Evolutionary conservation across 2,329 filamentous ascomycete genomes (phyloP).

Genomic region (Macrophomina phaseolina): DNA sequence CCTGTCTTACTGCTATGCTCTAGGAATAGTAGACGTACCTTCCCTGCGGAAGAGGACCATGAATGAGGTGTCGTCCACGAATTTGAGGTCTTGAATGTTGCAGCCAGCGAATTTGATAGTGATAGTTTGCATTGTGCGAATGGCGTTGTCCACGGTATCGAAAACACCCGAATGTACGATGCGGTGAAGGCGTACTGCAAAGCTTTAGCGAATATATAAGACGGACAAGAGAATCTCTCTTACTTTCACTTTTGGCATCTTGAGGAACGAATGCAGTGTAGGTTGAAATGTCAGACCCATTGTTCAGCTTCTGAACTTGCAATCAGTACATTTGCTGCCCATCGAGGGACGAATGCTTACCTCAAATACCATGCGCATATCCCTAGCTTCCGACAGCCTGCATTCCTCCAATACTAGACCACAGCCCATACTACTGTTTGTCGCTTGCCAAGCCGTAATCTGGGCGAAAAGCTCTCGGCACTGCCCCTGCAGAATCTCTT

Average conservation of each 20-base stretch:
- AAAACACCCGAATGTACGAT: conserved; percentile 46
- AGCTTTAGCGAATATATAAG: conserved; percentile 21
- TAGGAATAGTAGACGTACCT: conserved; percentile 37
- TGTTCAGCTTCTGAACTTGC: conserved; percentile 15
- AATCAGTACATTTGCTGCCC: conserved; percentile 3
- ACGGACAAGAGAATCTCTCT: not conserved
- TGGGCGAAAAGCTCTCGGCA: conserved; percentile 42
- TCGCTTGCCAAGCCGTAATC: conserved; percentile 52
- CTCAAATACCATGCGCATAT: conserved; percentile 64
- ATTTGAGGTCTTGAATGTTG: conserved; percentile 68
- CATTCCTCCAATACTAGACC: conserved; percentile 58
- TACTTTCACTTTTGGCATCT: conserved; percentile 28
- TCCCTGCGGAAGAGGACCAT: conserved; percentile 61
- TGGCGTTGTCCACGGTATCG: conserved; percentile 45
- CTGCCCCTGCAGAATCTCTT: conserved; percentile 41
- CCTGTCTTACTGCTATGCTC: not conserved
- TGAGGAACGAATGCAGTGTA: conserved; percentile 35
- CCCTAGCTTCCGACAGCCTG: conserved; percentile 49
- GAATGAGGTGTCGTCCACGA: conserved; percentile 67
- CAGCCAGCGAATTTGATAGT: conserved; percentile 53
- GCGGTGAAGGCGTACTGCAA: conserved; percentile 39
- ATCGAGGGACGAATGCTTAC: conserved; percentile 38
- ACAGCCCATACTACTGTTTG: conserved; percentile 70
- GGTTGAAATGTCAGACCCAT: conserved; percentile 15
- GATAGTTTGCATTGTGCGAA: conserved; percentile 55